Conservation (phyloP, 192 early-diverging fungal genomes). For the Jimgerdemannia lactiflua region DNA sequence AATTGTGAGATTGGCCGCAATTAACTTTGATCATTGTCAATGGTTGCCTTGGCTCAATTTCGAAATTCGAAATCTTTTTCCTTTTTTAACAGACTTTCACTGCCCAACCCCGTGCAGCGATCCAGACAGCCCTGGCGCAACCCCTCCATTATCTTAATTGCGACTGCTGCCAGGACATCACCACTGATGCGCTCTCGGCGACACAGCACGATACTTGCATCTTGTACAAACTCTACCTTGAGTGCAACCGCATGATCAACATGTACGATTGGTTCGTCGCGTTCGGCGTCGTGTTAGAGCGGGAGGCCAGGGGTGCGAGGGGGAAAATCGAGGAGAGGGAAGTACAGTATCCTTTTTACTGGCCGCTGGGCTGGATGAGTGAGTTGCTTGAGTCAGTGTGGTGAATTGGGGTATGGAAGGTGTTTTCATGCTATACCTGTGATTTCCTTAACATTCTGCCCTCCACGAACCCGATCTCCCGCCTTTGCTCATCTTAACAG, state of each 20-base stretch:
- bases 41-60: too few species aligned
- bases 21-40: neutral
- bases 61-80: too few species aligned
- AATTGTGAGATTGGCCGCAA: neutral
- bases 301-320: conserved; percentile 33
- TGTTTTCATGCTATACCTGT: too few species aligned
- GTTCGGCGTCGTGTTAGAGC: conserved; percentile 78
- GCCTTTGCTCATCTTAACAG: conserved; percentile 20
- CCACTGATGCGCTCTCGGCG: conserved; percentile 40
- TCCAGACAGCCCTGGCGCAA: conserved; percentile 82
- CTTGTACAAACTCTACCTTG: conserved; percentile 85
- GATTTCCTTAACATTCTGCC: too few species aligned
- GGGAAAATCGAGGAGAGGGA: conserved; percentile 44
- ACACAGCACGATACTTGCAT: conserved; percentile 85
- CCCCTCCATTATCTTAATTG: conserved; percentile 80
- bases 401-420: too few species aligned
- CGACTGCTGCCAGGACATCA: conserved; percentile 61
- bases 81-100: conserved; percentile 61
- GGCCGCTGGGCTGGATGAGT: neutral
- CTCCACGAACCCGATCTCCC: too few species aligned
- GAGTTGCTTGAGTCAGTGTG: neutral
- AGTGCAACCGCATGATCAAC: conserved; percentile 94
- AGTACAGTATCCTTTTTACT: conserved; percentile 47
- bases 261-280: conserved; percentile 89
- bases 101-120: conserved; percentile 77